phyloP scores from a whole-genome alignment of 257 asterid species.

The Solanum verrucosum region DNA sequence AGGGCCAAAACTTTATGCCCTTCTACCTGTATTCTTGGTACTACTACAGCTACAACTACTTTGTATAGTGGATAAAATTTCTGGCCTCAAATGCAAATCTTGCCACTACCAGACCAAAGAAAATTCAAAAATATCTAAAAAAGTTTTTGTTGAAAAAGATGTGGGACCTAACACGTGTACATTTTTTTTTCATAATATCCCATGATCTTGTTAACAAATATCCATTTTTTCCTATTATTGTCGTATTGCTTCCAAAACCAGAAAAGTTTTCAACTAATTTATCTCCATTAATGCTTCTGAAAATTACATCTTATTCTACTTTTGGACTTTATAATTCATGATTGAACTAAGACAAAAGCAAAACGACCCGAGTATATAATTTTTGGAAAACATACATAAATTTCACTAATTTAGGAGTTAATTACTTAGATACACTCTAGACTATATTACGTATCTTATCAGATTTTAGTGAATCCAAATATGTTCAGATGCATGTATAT shows the following conservation, averaged over 20 bases:
- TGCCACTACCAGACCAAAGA: background rate
- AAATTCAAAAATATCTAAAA: background rate
- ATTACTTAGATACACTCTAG: too few species aligned
- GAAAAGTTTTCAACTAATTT: background rate
- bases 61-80: background rate
- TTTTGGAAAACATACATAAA: too few species aligned
- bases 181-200: background rate
- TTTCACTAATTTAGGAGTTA: too few species aligned
- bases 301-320: background rate
- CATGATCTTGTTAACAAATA: background rate
- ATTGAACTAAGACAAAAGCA: background rate
- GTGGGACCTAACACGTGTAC: background rate
- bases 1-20: background rate
- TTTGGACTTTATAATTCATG: background rate
- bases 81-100: background rate
- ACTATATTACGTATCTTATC: too few species aligned
- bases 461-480: accelerated
- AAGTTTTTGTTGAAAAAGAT: background rate
- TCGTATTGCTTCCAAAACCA: background rate
- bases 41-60: background rate
- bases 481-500: too few species aligned
- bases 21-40: background rate
- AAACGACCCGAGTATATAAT: background rate
- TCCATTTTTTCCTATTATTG: background rate
- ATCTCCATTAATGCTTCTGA: background rate